Evolutionary conservation across 1,284 basidiomycete species (phyloP), one percentile per base, ranked within the genome.

Genomic region (Ceratobasidium sp.): DNA sequence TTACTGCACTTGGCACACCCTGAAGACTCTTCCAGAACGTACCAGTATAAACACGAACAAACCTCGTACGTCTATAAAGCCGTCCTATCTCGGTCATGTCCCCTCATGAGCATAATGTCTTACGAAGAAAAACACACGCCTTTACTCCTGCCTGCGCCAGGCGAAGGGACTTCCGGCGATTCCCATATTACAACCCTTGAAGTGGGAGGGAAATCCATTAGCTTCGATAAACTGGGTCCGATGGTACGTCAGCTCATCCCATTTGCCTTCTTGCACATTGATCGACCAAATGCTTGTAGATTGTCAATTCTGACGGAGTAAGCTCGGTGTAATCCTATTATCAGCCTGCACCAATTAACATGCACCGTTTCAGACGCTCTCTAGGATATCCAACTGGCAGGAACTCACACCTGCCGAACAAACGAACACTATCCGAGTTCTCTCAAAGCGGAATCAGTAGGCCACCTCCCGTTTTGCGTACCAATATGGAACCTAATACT

Each of bases 391-490:
- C n/a, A 69, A 69, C 26, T 69, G 64, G 64, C 64, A 57, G 39
- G 64, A 69, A 32, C 50, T 69, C 32, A 69, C 64, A 18, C 52
- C 50, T 5, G 64, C 64, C 18, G 64, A 69, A 32, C 64, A 69
- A 28, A 55, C 55, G 36, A 69, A 69, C 30, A 69, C 64, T 0
- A 69, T 69, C 28, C 64, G 64, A 12, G 64, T 69, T 18, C 64
- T 69, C 21, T 55, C 64, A n/a, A 69, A 69, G 26, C 50, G 64
- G n/a, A 69, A 69, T 28, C 64, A 69, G 64, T 69, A 16, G n/a
- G n/a, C n/a, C n/a, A n/a, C n/a, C n/a, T n/a, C n/a, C n/a, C n/a
- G n/a, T n/a, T n/a, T n/a, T n/a, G n/a, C n/a, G n/a, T n/a, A n/a
- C 36, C 52, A 57, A 69, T 34, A 45, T 26, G 3, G 4, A 45